Conservation (phyloP, 176 grass and related monocot species). For the Juncus inflexus region DNA sequence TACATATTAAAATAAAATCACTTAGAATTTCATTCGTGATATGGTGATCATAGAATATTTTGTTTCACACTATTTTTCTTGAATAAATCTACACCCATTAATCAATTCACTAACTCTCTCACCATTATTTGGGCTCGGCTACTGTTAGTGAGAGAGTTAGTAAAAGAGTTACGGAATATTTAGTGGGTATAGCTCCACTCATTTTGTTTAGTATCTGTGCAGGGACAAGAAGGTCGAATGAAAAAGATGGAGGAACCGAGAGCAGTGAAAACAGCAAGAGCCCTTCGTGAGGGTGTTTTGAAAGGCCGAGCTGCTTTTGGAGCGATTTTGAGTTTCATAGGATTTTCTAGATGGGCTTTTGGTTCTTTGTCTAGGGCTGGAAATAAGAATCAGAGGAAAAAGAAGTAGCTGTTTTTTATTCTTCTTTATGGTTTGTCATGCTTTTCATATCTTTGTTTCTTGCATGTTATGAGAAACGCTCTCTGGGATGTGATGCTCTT, state of each 20-base stretch:
- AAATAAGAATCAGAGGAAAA: constrained; percentile 14
- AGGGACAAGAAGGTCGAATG: constrained; percentile 26
- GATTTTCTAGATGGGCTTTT: constrained; percentile 41
- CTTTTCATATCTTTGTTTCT: too few relatives aligned
- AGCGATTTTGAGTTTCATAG: constrained; percentile 31
- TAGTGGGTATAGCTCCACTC: constrained; percentile 26
- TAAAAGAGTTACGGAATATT: background rate
- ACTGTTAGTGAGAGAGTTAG: background rate
- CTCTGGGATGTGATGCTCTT: too few relatives aligned
- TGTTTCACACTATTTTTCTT: too few relatives aligned
- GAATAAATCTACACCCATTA: too few relatives aligned
- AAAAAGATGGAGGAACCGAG: constrained; percentile 20
- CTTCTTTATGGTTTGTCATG: background rate
- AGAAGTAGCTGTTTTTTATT: constrained; percentile 12
- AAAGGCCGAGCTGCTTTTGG: constrained; percentile 43
- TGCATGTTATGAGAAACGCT: too few relatives aligned
- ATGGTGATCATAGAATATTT: background rate
- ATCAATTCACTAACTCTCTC: too few relatives aligned
- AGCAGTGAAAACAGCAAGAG: constrained; percentile 49
- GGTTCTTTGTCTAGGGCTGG: background rate
- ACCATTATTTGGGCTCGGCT: too few relatives aligned
- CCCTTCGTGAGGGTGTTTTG: constrained; percentile 47
- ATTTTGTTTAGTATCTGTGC: constrained; percentile 33
- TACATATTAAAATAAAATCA: background rate
- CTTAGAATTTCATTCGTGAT: background rate